Evolutionary conservation across 2,329 filamentous ascomycete species (phyloP).

Genomic region (Penicillium sp.): DNA sequence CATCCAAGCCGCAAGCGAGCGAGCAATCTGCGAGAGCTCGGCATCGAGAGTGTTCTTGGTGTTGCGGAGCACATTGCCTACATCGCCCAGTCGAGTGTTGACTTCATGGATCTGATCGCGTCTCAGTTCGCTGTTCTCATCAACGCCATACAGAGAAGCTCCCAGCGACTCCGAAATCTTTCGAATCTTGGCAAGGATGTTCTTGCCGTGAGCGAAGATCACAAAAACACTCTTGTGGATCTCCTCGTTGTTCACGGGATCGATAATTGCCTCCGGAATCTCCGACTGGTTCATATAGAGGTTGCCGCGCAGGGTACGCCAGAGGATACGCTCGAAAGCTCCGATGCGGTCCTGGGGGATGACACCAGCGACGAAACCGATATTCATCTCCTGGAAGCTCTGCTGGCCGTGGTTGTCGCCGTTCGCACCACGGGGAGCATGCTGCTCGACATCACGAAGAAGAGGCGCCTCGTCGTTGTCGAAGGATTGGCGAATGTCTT

Average conservation of each 20-base stretch:
- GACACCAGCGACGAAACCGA: slow-evolving; percentile 95
- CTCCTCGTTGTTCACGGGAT: slow-evolving; percentile 88
- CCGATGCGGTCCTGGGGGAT: slow-evolving; percentile 90
- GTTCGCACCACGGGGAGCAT: slow-evolving; percentile 60
- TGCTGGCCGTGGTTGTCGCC: slow-evolving; percentile 66
- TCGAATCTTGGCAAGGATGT: slow-evolving; percentile 96
- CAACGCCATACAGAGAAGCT: slow-evolving; percentile 92
- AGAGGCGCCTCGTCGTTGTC: slow-evolving; percentile 88
- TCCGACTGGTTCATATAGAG: slow-evolving; percentile 99
- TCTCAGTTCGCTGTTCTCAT: slow-evolving; percentile 93
- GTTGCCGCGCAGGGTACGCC: slow-evolving; percentile 95
- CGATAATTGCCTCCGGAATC: slow-evolving; percentile 88
- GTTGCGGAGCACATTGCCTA: slow-evolving; percentile 88
- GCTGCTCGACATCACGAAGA: slow-evolving; percentile 87
- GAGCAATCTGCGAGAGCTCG: slow-evolving; percentile 89
- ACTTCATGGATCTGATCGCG: slow-evolving; percentile 97
- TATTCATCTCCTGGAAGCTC: slow-evolving; percentile 97
- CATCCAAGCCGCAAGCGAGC: slow-evolving; percentile 94
- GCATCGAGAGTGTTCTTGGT: slow-evolving; percentile 92
- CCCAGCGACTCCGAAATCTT: slow-evolving; percentile 98
- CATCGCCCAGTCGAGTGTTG: slow-evolving; percentile 86
- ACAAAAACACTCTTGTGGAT: slow-evolving; percentile 98
- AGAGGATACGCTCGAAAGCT: slow-evolving; percentile 94
- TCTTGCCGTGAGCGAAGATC: slow-evolving; percentile 97
- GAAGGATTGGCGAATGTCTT: slow-evolving; percentile 89